These are phyloP conservation scores for Coniella lustricola DNA, from an alignment of 2,329 filamentous ascomycete genomes.

Conservation along the genomic window DNA sequence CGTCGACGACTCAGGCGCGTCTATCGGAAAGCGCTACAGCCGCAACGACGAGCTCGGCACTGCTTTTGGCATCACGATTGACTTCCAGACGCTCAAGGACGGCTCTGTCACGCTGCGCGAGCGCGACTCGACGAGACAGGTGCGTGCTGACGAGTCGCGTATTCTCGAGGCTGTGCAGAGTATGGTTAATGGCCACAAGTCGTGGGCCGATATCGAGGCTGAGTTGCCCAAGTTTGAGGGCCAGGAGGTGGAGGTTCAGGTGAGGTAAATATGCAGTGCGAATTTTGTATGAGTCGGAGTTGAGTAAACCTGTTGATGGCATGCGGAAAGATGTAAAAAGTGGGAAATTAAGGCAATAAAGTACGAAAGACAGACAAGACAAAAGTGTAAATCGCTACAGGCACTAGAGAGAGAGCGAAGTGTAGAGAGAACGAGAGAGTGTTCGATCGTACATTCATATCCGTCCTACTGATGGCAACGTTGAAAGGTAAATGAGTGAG, in stretches of 20 bases:
- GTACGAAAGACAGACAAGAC: no score
- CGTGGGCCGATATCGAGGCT: slow-evolving; percentile 62
- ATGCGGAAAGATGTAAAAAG: no score
- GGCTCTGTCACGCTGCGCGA: slow-evolving; percentile 81
- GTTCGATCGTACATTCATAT: no score
- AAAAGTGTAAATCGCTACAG: no score
- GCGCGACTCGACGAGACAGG: slow-evolving; percentile 84
- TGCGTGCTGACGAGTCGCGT: slow-evolving; percentile 73
- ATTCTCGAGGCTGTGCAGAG: slow-evolving; percentile 66
- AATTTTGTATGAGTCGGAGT: no score
- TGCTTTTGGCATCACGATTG: slow-evolving; percentile 85
- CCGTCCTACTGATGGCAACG: no score
- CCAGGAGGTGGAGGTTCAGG: slow-evolving; percentile 53
- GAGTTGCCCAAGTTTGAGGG: slow-evolving; percentile 80
- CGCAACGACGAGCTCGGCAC: slow-evolving; percentile 95
- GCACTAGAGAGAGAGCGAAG: background rate
- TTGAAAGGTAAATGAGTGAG: no score
- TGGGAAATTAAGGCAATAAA: no score
- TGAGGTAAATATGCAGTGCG: background rate
- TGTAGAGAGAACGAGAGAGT: background rate
- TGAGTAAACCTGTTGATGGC: no score
- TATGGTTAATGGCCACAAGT: slow-evolving; percentile 44
- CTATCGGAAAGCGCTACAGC: slow-evolving; percentile 90
- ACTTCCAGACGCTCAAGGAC: slow-evolving; percentile 92
- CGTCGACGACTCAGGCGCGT: slow-evolving; percentile 83